Conservation (phyloP, 352 stramenopile species). For the Blastocystis sp. region DNA sequence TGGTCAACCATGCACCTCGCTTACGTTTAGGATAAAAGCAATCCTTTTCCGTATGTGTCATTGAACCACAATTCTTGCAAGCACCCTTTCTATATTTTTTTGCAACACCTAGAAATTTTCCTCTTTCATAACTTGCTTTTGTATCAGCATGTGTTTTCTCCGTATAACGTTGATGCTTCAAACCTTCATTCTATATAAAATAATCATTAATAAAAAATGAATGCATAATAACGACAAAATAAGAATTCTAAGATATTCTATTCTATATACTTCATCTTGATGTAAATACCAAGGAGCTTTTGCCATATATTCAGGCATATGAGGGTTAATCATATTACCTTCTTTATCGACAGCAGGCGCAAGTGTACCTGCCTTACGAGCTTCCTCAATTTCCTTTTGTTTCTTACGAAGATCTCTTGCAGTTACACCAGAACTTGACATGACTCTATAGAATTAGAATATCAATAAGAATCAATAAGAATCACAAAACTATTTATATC, state of each 20-base stretch:
- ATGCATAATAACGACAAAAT: too few species aligned
- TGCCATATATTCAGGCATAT: slow-evolving; percentile 97
- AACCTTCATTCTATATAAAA: slow-evolving; percentile 15
- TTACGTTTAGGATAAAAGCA: slow-evolving; percentile 73
- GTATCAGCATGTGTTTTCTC: slow-evolving; percentile 38
- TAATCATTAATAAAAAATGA: not conserved
- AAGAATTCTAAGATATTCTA: slow-evolving; percentile 79
- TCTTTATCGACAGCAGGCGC: slow-evolving; percentile 63
- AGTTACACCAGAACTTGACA: too few species aligned
- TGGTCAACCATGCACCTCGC: slow-evolving; percentile 65
- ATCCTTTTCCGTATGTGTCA: slow-evolving; percentile 68
- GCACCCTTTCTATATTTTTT: slow-evolving; percentile 49
- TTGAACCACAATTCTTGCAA: slow-evolving; percentile 76
- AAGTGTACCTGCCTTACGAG: slow-evolving; percentile 61
- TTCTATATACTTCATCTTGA: slow-evolving; percentile 66
- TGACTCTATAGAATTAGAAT: too few species aligned
- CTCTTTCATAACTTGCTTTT: slow-evolving; percentile 28
- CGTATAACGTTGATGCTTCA: slow-evolving; percentile 40
- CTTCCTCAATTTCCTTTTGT: slow-evolving; percentile 65
- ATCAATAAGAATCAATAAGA: too few species aligned
- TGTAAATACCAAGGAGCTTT: slow-evolving; percentile 86
- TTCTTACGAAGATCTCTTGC: too few species aligned
- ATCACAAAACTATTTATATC: too few species aligned
- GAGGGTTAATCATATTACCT: slow-evolving; percentile 90
- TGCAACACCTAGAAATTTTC: slow-evolving; percentile 26